Evolutionary conservation across 352 stramenopile species (phyloP), one percentile per base, ranked within the genome.

Genomic region (Globisporangium polare): DNA sequence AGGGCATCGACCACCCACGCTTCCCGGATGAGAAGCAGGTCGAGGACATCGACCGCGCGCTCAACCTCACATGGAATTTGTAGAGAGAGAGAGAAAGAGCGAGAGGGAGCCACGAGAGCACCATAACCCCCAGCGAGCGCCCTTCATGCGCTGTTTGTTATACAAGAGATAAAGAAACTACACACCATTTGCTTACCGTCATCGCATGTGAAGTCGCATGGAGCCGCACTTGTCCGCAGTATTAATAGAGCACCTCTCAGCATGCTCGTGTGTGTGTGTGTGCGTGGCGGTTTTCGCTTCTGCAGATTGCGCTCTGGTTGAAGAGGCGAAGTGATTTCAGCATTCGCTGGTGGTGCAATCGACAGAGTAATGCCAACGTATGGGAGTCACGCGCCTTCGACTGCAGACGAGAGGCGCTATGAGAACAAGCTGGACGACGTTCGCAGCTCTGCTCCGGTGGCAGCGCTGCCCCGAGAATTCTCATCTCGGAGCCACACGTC

Each of bases 11-110:
- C 62, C 80, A 92, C 72, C 76, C 71, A 42, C 73, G 75, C 56
- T 94, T 94, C 68, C 84, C 84, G 18, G 79, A 86, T 33, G 72
- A 83, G 31, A 75, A 75, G 31, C 78, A 91, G 56, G 70, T 85
- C 27, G 81, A 85, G 39, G 71, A 81, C 27, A 92, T 92, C 62
- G 84, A 94, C 69, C 68, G 67, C 53, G 74, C 72, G 41, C 72
- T 93, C 37, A 74, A 84, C 57, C 66, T 92, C 24, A 72, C 51
- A 8, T 77, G 65, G 66, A 69, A 75, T 52, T 58, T 77, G 53
- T 79, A 85, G 59, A 46, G 4, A 12, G 43, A n/a, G n/a, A n/a
- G n/a, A n/a, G n/a, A n/a, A n/a, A n/a, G 0, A 53, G 18, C 31
- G n/a, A 12, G 22, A 20, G 24, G 20, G 22, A 20, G 33, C 8